Conservation (phyloP, 2,329 filamentous ascomycete species). For the Daldinia sp. region DNA sequence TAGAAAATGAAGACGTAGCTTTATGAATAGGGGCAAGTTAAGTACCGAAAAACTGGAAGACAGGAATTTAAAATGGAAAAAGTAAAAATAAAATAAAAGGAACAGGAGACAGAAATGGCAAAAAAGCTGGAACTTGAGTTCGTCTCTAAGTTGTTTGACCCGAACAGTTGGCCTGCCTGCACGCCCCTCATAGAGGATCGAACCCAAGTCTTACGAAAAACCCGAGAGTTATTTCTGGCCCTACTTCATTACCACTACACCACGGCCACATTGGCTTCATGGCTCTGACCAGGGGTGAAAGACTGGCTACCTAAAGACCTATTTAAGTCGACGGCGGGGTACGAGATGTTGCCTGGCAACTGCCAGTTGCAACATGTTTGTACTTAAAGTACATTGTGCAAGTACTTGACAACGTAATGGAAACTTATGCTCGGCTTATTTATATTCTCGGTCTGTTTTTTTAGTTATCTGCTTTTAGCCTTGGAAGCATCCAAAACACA, state of each 20-base stretch:
- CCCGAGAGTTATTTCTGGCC: background rate
- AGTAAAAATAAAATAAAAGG: background rate
- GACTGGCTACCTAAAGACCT: background rate
- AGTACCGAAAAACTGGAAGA: background rate
- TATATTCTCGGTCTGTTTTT: background rate
- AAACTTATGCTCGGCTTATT: background rate
- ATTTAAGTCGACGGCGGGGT: slow-evolving; percentile 9
- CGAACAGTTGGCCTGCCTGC: slow-evolving; percentile 7
- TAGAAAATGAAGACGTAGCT: background rate
- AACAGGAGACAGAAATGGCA: background rate
- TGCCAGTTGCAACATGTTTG: background rate
- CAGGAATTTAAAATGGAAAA: background rate
- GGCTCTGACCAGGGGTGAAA: background rate
- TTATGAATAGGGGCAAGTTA: too few species aligned
- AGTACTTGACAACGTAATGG: background rate
- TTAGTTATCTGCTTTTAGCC: too few species aligned
- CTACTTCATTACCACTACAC: slow-evolving; percentile 1
- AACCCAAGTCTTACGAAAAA: background rate
- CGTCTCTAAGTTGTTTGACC: background rate
- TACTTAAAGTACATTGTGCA: background rate
- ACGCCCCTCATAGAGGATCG: background rate
- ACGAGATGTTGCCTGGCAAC: slow-evolving; percentile 4
- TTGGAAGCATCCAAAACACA: background rate
- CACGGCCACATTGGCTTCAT: background rate
- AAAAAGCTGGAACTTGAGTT: background rate